Evolutionary conservation across 345 rosid genomes (phyloP).

Genomic region (Melaleuca quinquenervia): DNA sequence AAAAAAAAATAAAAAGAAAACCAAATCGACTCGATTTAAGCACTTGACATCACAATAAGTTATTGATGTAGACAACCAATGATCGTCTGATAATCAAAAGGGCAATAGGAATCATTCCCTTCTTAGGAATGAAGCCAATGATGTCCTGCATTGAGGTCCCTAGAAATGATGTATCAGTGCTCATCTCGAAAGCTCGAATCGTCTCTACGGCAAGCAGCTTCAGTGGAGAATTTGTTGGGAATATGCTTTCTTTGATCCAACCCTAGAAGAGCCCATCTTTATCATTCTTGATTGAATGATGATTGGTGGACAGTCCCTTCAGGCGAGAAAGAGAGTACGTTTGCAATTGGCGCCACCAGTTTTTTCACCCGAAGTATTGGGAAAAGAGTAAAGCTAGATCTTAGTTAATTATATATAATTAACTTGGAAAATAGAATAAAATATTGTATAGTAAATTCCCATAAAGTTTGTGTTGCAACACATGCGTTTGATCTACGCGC

Average conservation of each 20-base stretch:
- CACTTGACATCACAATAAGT: background rate
- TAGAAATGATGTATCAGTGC: background rate
- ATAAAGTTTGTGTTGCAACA: background rate
- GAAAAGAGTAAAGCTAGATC: background rate
- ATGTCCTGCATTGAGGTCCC: background rate
- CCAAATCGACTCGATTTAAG: background rate
- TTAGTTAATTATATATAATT: background rate
- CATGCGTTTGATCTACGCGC: background rate
- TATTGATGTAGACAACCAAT: background rate
- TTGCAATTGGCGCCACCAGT: background rate
- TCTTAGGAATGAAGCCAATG: background rate
- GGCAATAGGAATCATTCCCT: background rate
- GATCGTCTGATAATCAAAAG: background rate
- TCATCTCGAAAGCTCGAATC: background rate
- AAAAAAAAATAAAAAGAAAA: too few species aligned
- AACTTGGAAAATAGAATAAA: background rate
- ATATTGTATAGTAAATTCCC: background rate
- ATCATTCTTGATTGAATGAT: background rate
- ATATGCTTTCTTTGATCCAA: background rate
- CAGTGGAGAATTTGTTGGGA: background rate
- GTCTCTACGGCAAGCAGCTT: background rate
- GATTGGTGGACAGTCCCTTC: background rate
- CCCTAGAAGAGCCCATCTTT: background rate
- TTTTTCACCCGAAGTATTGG: background rate
- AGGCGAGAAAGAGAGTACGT: background rate